Evolutionary conservation across 2,329 filamentous ascomycete genomes (phyloP).

Genomic region (Ciborinia camelliae): DNA sequence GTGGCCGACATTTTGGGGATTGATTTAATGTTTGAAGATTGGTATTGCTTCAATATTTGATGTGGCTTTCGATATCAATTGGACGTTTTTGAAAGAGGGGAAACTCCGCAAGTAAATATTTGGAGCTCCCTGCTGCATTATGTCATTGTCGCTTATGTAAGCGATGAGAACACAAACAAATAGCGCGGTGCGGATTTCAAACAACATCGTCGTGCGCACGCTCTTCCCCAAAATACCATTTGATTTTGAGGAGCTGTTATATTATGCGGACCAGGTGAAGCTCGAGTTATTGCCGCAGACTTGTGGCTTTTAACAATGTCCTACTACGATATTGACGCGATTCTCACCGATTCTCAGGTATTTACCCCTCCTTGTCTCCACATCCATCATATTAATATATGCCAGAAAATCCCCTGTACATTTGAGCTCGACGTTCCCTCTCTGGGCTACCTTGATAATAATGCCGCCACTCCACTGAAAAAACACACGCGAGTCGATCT

Average conservation of each 20-base stretch:
- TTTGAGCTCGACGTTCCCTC: conserved; percentile 87
- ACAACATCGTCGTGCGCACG: neutral
- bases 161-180: neutral
- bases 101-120: conserved; percentile 5
- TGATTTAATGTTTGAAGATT: conserved; percentile 18
- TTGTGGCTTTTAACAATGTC: conserved; percentile 48
- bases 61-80: conserved; percentile 15
- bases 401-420: conserved; percentile 88
- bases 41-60: conserved; percentile 20
- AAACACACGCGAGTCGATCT: conserved; percentile 75
- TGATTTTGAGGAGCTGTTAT: neutral
- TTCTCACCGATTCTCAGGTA: conserved; percentile 81
- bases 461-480: conserved; percentile 67
- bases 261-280: neutral
- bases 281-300: neutral
- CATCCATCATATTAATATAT: conserved; percentile 19
- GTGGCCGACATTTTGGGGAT: conserved; percentile 64
- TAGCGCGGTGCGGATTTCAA: neutral
- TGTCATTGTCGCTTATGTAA: conserved; percentile 13
- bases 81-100: conserved; percentile 10
- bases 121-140: conserved; percentile 15
- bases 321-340: conserved; percentile 82
- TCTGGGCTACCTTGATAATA: conserved; percentile 86
- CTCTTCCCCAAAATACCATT: neutral
- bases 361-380: conserved; percentile 22